These are phyloP conservation scores for Cytospora schulzeri DNA, from an alignment of 2,329 filamentous ascomycete species.

Conservation along the genomic window DNA sequence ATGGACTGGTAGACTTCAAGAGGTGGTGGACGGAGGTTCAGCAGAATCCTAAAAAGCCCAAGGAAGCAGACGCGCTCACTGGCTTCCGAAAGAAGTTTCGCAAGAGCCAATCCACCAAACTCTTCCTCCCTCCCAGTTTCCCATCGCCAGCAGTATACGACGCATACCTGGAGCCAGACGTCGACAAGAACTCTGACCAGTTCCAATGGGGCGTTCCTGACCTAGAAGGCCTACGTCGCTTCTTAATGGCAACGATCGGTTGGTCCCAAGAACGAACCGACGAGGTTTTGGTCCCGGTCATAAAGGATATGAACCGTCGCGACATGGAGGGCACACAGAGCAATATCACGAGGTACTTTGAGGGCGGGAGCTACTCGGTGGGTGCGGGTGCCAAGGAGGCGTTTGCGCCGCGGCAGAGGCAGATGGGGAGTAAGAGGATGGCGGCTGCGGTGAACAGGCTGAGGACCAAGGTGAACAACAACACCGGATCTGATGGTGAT, in stretches of 20 bases:
- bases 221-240: conserved; percentile 78
- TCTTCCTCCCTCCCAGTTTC: conserved; percentile 82
- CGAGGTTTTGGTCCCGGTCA: conserved; percentile 92
- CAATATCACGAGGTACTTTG: conserved; percentile 94
- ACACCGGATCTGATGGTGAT: conserved; percentile 24
- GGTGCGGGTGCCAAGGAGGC: conserved; percentile 67
- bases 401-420: conserved; percentile 70
- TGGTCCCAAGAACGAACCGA: conserved; percentile 93
- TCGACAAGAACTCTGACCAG: conserved; percentile 73
- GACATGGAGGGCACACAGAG: conserved; percentile 89
- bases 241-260: conserved; percentile 88
- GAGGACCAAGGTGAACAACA: conserved; percentile 49
- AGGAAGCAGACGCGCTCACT: conserved; percentile 60
- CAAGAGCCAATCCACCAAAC: conserved; percentile 74
- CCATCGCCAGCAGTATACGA: conserved; percentile 76
- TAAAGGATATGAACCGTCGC: conserved; percentile 89
- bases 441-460: conserved; percentile 72
- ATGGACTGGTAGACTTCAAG: conserved; percentile 72
- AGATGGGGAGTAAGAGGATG: conserved; percentile 73
- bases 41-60: conserved; percentile 58
- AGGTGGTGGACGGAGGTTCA: conserved; percentile 89
- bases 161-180: conserved; percentile 84
- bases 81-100: conserved; percentile 85
- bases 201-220: conserved; percentile 98
- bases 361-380: conserved; percentile 57